These are phyloP conservation scores for Telfairia occidentalis DNA, from an alignment of 331 rosid species.

Conservation along the genomic window DNA sequence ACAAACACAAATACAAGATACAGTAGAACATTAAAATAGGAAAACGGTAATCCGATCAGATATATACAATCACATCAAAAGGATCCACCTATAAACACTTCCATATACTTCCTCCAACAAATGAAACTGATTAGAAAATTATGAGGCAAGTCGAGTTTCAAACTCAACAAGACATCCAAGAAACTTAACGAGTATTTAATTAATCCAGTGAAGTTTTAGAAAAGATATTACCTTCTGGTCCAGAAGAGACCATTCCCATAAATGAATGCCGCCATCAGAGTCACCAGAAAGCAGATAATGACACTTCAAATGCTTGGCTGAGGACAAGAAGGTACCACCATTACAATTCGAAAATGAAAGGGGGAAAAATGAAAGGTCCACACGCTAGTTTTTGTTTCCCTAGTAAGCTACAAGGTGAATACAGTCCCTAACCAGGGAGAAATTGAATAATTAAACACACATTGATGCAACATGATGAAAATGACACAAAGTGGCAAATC, in stretches of 20 bases:
- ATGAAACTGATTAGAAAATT: neutral
- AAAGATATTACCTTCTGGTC: slow-evolving; percentile 49
- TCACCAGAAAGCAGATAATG: slow-evolving; percentile 88
- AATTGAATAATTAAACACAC: neutral
- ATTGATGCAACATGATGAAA: neutral
- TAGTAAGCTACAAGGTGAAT: neutral
- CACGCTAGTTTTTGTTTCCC: neutral
- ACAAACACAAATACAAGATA: slow-evolving; percentile 6
- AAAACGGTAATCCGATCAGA: neutral
- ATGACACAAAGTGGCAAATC: too few relatives aligned
- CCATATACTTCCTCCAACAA: neutral
- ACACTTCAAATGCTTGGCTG: slow-evolving; percentile 55
- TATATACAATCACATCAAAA: neutral
- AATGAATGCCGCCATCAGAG: slow-evolving; percentile 58
- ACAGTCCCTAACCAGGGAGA: neutral
- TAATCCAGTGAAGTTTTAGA: neutral
- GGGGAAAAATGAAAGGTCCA: neutral
- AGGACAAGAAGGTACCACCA: neutral
- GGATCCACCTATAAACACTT: neutral
- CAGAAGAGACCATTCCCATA: slow-evolving; percentile 61
- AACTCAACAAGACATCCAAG: neutral
- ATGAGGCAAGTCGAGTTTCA: neutral
- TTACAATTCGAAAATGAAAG: neutral
- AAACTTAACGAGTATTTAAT: neutral
- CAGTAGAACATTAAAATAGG: neutral